A percentile compares a stretch with the other conserved stretches of the same genome.
Evolutionary conservation across 352 stramenopile species (phyloP).

Genomic region (Pythium inflatum): DNA sequence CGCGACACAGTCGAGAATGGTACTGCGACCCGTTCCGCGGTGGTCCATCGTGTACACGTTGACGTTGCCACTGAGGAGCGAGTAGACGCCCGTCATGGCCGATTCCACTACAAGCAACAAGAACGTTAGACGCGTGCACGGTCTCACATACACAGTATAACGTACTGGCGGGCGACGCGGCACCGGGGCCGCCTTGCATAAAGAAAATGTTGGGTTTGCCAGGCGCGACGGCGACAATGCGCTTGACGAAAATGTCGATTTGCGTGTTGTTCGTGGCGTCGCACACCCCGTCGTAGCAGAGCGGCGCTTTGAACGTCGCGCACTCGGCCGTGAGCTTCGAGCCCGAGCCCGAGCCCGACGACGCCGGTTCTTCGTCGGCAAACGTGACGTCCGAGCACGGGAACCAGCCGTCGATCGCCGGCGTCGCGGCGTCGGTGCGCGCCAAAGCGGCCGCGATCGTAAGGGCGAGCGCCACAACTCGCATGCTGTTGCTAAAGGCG

Average conservation of each 20-base stretch:
- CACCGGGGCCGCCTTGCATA: conserved; percentile 28
- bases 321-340: conserved; percentile 38
- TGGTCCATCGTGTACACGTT: conserved; percentile 70
- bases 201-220: conserved; percentile 33
- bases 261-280: conserved; percentile 26
- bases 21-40: conserved; percentile 51
- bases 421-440: background rate
- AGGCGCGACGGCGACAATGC: conserved; percentile 27
- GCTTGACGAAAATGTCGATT: conserved; percentile 57
- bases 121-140: no score
- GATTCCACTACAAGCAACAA: conserved; percentile 24
- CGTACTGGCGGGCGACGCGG: conserved; percentile 28
- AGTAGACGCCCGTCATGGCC: conserved; percentile 47
- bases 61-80: conserved; percentile 35
- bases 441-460: background rate
- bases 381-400: conserved; percentile 31
- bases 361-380: conserved; percentile 6
- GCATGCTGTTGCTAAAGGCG: no score
- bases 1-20: conserved; percentile 44
- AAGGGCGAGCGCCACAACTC: conserved; percentile 1
- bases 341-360: background rate
- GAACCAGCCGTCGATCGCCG: conserved; percentile 54
- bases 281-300: conserved; percentile 54
- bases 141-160: no score
- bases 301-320: conserved; percentile 39